Conservation (phyloP, 2,329 filamentous ascomycete genomes). For the Ophidiomyces ophidiicola region DNA sequence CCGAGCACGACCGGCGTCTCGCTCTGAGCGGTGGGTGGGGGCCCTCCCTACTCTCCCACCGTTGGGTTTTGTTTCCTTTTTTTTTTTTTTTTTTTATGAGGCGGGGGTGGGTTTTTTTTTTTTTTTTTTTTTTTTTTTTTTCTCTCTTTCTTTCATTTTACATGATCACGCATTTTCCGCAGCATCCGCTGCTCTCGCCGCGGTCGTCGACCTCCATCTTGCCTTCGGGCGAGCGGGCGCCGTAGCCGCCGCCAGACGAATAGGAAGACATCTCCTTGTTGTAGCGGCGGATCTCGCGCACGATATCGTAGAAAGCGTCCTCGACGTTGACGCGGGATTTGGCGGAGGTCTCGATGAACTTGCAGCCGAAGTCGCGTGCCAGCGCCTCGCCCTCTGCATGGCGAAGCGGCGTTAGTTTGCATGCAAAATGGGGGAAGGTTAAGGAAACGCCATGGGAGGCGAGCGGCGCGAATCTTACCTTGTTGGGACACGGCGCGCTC, state of each 20-base stretch:
- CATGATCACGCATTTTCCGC: slow-evolving; percentile 79
- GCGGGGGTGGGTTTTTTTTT: no score
- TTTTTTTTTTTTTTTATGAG: not conserved
- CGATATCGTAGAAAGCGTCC: slow-evolving; percentile 96
- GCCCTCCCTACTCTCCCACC: no score
- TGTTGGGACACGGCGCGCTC: slow-evolving; percentile 85
- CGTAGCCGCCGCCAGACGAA: slow-evolving; percentile 52
- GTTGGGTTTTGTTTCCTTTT: no score
- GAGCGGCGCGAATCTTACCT: slow-evolving; percentile 48
- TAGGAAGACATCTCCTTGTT: slow-evolving; percentile 97
- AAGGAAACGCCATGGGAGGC: not conserved
- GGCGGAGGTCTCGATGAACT: slow-evolving; percentile 97
- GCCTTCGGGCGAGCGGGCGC: slow-evolving; percentile 44
- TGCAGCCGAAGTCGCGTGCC: slow-evolving; percentile 81
- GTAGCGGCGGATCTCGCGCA: slow-evolving; percentile 93
- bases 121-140: slow-evolving; percentile 5
- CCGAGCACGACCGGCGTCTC: no score
- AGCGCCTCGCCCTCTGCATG: slow-evolving; percentile 72
- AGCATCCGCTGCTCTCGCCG: slow-evolving; percentile 54
- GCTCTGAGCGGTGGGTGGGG: no score
- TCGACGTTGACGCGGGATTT: slow-evolving; percentile 98
- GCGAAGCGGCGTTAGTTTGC: not conserved
- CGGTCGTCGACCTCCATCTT: slow-evolving; percentile 64
- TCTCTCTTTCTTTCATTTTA: slow-evolving; percentile 35
- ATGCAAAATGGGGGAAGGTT: not conserved